phyloP scores from a whole-genome alignment of 2,329 filamentous ascomycete species.

The Xylaria sp. region DNA sequence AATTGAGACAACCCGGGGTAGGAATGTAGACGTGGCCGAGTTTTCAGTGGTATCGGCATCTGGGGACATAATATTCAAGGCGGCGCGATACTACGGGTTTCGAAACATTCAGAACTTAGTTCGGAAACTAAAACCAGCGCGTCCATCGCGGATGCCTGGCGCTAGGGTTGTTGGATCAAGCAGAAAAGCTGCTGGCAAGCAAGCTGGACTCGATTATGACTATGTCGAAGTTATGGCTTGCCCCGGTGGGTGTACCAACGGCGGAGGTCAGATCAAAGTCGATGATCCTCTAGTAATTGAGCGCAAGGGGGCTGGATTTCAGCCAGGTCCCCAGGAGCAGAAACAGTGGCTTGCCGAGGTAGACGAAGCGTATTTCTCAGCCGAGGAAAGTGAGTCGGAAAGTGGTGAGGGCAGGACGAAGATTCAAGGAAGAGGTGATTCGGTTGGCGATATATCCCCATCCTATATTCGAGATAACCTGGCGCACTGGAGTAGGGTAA shows the following conservation, averaged over 20 bases:
- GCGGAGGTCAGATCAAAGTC: slow-evolving; percentile 92
- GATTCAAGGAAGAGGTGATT: slow-evolving; percentile 48
- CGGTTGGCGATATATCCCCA: slow-evolving; percentile 73
- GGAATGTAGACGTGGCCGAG: slow-evolving; percentile 92
- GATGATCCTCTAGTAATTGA: slow-evolving; percentile 75
- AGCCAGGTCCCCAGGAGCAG: slow-evolving; percentile 79
- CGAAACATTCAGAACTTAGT: slow-evolving; percentile 98
- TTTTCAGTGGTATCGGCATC: slow-evolving; percentile 72
- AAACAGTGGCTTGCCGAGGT: slow-evolving; percentile 85
- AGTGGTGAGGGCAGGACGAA: slow-evolving; percentile 41
- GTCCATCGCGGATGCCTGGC: slow-evolving; percentile 81
- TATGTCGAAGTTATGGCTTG: slow-evolving; percentile 99
- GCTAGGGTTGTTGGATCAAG: slow-evolving; percentile 69
- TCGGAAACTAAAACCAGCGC: slow-evolving; percentile 85
- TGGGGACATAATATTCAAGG: slow-evolving; percentile 73
- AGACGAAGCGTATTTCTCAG: slow-evolving; percentile 91
- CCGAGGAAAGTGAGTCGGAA: slow-evolving; percentile 62
- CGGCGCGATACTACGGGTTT: slow-evolving; percentile 95
- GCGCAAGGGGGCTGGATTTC: slow-evolving; percentile 59
- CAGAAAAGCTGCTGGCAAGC: slow-evolving; percentile 62
- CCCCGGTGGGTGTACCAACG: slow-evolving; percentile 98
- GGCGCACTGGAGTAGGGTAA: slow-evolving; percentile 78
- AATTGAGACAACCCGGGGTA: slow-evolving; percentile 77
- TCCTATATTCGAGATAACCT: slow-evolving; percentile 74
- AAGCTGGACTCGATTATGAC: slow-evolving; percentile 73